Evolutionary conservation across 257 asterid species (phyloP).

Genomic region (Paulownia fortunei): DNA sequence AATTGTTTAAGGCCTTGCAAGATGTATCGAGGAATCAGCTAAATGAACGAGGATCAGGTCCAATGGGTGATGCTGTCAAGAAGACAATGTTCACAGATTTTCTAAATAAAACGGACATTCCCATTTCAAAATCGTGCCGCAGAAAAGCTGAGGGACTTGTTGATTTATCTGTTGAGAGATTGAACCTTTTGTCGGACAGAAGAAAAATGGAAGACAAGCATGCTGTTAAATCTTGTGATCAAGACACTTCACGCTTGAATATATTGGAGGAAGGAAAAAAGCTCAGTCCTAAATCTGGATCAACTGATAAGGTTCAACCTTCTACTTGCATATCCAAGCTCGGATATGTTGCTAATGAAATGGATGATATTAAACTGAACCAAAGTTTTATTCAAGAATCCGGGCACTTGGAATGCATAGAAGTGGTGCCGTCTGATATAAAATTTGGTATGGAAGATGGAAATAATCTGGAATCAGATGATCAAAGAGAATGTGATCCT

Average conservation of each 20-base stretch:
- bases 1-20: constrained; percentile 56
- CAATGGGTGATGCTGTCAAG: constrained; percentile 42
- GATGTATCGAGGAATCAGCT: constrained; percentile 58
- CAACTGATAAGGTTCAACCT: constrained; percentile 33
- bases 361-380: constrained; percentile 24
- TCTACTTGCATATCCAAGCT: neutral
- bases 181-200: constrained; percentile 31
- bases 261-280: constrained; percentile 32
- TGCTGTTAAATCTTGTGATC: constrained; percentile 14
- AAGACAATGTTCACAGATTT: constrained; percentile 54
- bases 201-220: constrained; percentile 22
- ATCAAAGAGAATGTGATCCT: constrained; percentile 26
- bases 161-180: constrained; percentile 28
- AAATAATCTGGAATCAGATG: constrained; percentile 27
- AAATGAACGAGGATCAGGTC: constrained; percentile 42
- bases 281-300: constrained; percentile 22
- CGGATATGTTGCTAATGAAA: constrained; percentile 24
- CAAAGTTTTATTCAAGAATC: constrained; percentile 33
- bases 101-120: constrained; percentile 34
- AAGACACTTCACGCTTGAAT: constrained; percentile 17
- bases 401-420: constrained; percentile 3
- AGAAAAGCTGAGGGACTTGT: constrained; percentile 32
- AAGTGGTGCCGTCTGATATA: constrained; percentile 23
- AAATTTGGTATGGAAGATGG: constrained; percentile 26
- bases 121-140: constrained; percentile 23